phyloP scores from a whole-genome alignment of 2,329 filamentous ascomycete species.

The Cordyceps cicadae region DNA sequence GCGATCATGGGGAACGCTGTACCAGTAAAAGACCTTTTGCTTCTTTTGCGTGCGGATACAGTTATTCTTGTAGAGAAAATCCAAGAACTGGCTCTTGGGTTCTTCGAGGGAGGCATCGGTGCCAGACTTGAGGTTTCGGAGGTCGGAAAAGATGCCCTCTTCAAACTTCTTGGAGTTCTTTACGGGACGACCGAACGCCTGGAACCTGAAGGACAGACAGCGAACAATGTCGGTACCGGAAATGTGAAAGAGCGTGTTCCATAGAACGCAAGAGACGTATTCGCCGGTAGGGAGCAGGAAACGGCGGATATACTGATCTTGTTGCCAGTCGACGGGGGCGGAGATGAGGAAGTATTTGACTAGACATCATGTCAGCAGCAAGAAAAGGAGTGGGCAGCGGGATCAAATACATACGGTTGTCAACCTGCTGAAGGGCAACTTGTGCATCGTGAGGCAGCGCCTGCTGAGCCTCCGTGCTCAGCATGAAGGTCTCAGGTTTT shows the following conservation, averaged over 20 bases:
- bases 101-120: slow-evolving; percentile 97
- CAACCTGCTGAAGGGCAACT: slow-evolving; percentile 94
- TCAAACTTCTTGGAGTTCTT: slow-evolving; percentile 99
- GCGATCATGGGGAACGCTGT: slow-evolving; percentile 95
- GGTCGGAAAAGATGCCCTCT: slow-evolving; percentile 97
- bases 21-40: slow-evolving; percentile 99
- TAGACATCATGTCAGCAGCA: slow-evolving; percentile 27
- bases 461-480: slow-evolving; percentile 94
- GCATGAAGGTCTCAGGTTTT: slow-evolving; percentile 98
- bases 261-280: slow-evolving; percentile 97
- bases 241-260: slow-evolving; percentile 98
- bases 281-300: slow-evolving; percentile 95
- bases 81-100: slow-evolving; percentile 95
- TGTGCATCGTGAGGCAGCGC: slow-evolving; percentile 92
- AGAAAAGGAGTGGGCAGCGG: not conserved
- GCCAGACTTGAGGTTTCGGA: slow-evolving; percentile 95
- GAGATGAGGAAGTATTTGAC: slow-evolving; percentile 99
- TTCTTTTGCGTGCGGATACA: slow-evolving; percentile 99
- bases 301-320: slow-evolving; percentile 90
- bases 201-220: slow-evolving; percentile 96
- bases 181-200: slow-evolving; percentile 94
- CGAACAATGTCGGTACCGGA: slow-evolving; percentile 97
- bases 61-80: slow-evolving; percentile 99
- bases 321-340: slow-evolving; percentile 94
- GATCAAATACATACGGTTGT: slow-evolving; percentile 64